Evolutionary conservation across 257 asterid species (phyloP), one percentile per base, ranked within the genome.

Genomic region (Voacanga thouarsii): DNA sequence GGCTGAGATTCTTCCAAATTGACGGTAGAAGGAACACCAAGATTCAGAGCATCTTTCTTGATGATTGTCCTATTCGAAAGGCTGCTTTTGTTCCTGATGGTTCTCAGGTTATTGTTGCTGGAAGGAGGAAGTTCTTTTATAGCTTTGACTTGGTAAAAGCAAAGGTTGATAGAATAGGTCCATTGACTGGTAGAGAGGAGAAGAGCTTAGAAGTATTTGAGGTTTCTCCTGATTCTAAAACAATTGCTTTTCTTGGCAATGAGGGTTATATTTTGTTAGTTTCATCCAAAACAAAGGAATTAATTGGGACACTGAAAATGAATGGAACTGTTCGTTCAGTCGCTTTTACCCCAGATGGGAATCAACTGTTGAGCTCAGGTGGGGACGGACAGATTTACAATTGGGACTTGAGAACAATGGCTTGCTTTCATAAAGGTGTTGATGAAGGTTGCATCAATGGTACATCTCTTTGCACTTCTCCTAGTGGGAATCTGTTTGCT

Each of bases 361-460:
- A 71, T 44, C 85, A 89, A 53, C 60, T 96, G 83, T 81, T 93
- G 65, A 90, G 96, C 72, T 79, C 97, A 6, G 99, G 99, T 24
- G 97, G 97, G 24, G 99, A 96, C 72, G 98, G 98, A 39, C 91
- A 88, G 69, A 84, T 96, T 72, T 96, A 96, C 85, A 92, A 87
- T 69, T 96, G 97, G 97, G 99, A 96, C 83, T 68, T 93, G 81
- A 86, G 96, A 74, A 93, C 96, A 0, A 90, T 88, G 89, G 67
- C 92, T 71, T 96, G 98, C 85, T 77, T 89, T 82, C 96, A 96
- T 74, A 85, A 87, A 84, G 99, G 97, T 9, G 88, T 83, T 12
- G 99, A 96, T 67, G 98, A 96, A 70, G 99, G 98, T n/a, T 96
- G 98, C 83, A 77, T 92, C 74, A 96, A 76, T 12, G 94, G 97